Evolutionary conservation across 2,329 filamentous ascomycete species (phyloP), one percentile per base, ranked within the genome.

Genomic region (Fusarium sp.): DNA sequence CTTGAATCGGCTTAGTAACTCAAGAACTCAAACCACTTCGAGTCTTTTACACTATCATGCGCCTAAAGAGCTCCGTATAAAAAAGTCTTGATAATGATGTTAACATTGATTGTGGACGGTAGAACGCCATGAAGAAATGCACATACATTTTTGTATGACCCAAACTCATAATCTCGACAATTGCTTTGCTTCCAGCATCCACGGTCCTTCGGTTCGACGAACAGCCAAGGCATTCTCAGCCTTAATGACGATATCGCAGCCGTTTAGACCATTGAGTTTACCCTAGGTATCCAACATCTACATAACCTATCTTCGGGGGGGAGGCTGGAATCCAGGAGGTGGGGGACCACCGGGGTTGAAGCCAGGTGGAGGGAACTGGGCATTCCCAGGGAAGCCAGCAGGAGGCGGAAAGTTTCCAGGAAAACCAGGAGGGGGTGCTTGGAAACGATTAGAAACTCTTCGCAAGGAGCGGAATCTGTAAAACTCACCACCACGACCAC

Each of bases 241-340:
- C 61, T 58, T 57, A 43, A 44, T 53, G 58, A 64, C 60, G 57
- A 60, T 66, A 66, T 70, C 65, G 67, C 61, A 63, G 56, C 51
- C 51, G 70, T 57, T 55, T 50, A 59, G 61, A 68, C 60, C 54
- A 66, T 66, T 56, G 53, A 61, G 51, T 65, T 61, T 56, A 56
- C 62, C 61, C 63, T 36, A 51, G 19, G 29, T 65, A 57, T 61
- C 65, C 60, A 69, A 60, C 55, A 47, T 60, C 66, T 70, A 65
- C 58, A 67, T 67, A 68, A 65, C 58, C 66, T 80, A 87, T 80
- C 83, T 79, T 76, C 85, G 82, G 49, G 88, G 87, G 55, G 90
- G 88, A 59, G 87, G 88, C 77, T 92, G 89, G 79, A 94, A 94
- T 62, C 91, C 90, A 57, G 89, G 88, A 45, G 88, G 84, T 31